These are phyloP conservation scores for Xylariomycetidae sp. DNA, from an alignment of 2,329 filamentous ascomycete genomes.

Conservation along the genomic window DNA sequence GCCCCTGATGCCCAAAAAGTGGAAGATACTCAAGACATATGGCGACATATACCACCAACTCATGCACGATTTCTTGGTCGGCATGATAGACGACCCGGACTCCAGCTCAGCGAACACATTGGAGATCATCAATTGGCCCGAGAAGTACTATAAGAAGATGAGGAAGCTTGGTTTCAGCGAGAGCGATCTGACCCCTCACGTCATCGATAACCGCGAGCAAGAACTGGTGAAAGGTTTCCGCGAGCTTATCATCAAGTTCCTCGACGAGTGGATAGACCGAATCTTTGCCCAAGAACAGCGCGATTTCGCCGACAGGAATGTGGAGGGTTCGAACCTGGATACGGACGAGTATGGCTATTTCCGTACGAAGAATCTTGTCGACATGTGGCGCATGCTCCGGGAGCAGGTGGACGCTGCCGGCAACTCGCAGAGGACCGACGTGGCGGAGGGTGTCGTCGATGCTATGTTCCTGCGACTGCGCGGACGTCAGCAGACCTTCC, in stretches of 20 bases:
- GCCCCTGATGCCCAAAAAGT: slow-evolving; percentile 87
- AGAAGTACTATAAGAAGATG: slow-evolving; percentile 97
- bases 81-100: slow-evolving; percentile 76
- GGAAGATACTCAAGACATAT: slow-evolving; percentile 91
- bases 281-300: slow-evolving; percentile 80
- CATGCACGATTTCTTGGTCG: slow-evolving; percentile 91
- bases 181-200: slow-evolving; percentile 74
- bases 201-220: slow-evolving; percentile 83
- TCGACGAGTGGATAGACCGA: slow-evolving; percentile 96
- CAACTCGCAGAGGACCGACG: slow-evolving; percentile 80
- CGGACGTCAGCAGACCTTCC: slow-evolving; percentile 77
- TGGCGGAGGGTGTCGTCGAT: slow-evolving; percentile 92
- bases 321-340: slow-evolving; percentile 72
- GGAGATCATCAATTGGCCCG: slow-evolving; percentile 89
- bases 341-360: slow-evolving; percentile 86
- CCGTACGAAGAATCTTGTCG: slow-evolving; percentile 84
- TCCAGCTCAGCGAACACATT: slow-evolving; percentile 84
- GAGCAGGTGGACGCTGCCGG: slow-evolving; percentile 86
- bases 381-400: slow-evolving; percentile 95
- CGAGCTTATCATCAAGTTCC: slow-evolving; percentile 87
- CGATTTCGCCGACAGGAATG: slow-evolving; percentile 72
- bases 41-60: slow-evolving; percentile 84
- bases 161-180: slow-evolving; percentile 75
- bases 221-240: slow-evolving; percentile 93
- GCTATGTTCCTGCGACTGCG: slow-evolving; percentile 90